Conservation (phyloP, 2,329 filamentous ascomycete genomes). For the Hypoxylon sp. region DNA sequence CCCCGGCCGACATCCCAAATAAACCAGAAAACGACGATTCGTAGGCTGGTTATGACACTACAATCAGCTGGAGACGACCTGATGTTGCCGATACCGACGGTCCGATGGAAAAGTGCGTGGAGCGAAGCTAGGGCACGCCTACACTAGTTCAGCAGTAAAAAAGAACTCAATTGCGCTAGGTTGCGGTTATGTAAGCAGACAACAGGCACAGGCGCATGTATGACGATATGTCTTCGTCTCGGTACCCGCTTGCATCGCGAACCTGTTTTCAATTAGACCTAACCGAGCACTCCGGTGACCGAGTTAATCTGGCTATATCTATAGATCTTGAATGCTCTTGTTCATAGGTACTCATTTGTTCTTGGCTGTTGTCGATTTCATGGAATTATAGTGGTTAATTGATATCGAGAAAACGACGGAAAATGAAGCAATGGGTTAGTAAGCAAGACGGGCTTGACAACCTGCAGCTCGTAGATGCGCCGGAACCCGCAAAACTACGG, state of each 20-base stretch:
- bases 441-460: background rate
- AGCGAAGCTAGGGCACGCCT: background rate
- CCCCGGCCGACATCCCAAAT: background rate
- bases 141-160: background rate
- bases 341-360: background rate
- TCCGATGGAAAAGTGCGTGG: background rate
- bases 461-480: background rate
- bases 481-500: background rate
- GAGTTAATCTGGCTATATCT: background rate
- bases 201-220: background rate
- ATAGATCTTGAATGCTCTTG: background rate
- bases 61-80: background rate
- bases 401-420: background rate
- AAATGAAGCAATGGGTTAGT: slow-evolving; percentile 47
- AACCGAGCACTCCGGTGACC: background rate
- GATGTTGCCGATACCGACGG: background rate
- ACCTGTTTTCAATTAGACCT: background rate
- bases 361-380: background rate
- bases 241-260: background rate
- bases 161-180: background rate
- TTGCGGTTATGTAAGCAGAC: background rate
- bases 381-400: background rate
- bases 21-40: background rate
- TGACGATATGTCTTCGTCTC: background rate
- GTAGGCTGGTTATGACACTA: background rate